Evolutionary conservation across 2,329 filamentous ascomycete genomes (phyloP).

Genomic region (Ceratocystis colombiana): DNA sequence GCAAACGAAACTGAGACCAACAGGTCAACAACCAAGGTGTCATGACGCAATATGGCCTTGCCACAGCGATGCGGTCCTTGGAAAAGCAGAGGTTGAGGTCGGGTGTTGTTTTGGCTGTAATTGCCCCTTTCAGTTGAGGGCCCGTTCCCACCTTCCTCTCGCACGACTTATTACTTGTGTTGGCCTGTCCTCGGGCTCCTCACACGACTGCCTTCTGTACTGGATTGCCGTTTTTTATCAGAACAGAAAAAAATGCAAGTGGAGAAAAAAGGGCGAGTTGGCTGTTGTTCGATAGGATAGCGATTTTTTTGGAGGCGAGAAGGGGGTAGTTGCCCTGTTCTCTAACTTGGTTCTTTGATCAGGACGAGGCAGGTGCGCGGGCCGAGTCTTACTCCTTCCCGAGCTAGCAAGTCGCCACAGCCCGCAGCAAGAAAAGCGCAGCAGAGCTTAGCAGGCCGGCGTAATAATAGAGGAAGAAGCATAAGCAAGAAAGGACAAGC

Average conservation of each 20-base stretch:
- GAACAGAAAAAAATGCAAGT: background rate
- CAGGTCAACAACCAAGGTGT: background rate
- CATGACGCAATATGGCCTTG: background rate
- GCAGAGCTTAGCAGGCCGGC: background rate
- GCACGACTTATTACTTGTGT: background rate
- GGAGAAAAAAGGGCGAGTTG: background rate
- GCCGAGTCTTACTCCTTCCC: slow-evolving; percentile 12
- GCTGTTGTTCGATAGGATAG: background rate
- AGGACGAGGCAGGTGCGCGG: slow-evolving; percentile 10
- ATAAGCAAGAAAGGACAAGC: too few relatives aligned
- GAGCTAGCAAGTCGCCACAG: slow-evolving; percentile 3
- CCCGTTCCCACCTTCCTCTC: background rate
- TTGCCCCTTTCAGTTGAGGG: background rate
- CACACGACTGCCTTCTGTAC: too few relatives aligned
- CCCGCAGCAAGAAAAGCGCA: background rate
- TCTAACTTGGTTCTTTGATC: background rate
- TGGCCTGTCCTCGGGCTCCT: background rate
- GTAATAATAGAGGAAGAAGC: too few relatives aligned
- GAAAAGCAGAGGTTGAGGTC: background rate
- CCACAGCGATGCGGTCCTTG: too few relatives aligned
- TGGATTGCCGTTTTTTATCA: too few relatives aligned
- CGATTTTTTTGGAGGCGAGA: background rate
- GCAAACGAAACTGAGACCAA: background rate
- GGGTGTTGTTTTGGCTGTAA: background rate
- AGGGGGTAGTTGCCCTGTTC: slow-evolving; percentile 8